Evolutionary conservation across 140 eudicot genomes (phyloP).

Genomic region (Anethum foeniculum): DNA sequence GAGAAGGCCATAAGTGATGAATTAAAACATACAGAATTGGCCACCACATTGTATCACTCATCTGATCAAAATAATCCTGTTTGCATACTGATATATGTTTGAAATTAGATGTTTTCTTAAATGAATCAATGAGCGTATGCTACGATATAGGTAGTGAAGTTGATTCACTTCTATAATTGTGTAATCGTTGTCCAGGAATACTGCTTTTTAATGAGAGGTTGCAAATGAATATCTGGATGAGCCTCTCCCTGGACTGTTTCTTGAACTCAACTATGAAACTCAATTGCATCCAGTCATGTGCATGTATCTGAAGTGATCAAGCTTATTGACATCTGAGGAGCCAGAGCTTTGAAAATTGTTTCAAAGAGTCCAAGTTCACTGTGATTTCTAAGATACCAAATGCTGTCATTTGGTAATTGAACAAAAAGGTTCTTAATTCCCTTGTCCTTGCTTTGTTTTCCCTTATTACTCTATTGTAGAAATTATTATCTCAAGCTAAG

Average conservation of each 20-base stretch:
- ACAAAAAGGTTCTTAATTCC: neutral
- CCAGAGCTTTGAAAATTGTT: neutral
- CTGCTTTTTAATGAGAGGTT: neutral
- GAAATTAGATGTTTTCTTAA: neutral
- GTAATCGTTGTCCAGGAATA: neutral
- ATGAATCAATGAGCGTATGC: neutral
- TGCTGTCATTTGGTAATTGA: neutral
- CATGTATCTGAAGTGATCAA: neutral
- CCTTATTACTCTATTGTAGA: neutral
- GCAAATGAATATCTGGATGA: neutral
- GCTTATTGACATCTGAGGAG: neutral
- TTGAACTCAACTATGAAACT: neutral
- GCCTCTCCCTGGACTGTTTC: neutral
- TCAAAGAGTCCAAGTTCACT: neutral
- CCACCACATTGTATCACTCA: no score
- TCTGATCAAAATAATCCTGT: neutral
- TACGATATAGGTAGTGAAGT: neutral
- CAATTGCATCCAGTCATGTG: neutral
- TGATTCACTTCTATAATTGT: neutral
- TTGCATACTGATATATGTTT: neutral
- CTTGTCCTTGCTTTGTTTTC: neutral
- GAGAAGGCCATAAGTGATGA: constrained; percentile 80
- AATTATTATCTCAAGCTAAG: neutral
- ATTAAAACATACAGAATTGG: no score
- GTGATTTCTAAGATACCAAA: neutral